Percentiles rank a stretch among this genome's conserved stretches.
phyloP scores from a whole-genome alignment of 208 protist genomes.

The Crithidia thermophila region DNA sequence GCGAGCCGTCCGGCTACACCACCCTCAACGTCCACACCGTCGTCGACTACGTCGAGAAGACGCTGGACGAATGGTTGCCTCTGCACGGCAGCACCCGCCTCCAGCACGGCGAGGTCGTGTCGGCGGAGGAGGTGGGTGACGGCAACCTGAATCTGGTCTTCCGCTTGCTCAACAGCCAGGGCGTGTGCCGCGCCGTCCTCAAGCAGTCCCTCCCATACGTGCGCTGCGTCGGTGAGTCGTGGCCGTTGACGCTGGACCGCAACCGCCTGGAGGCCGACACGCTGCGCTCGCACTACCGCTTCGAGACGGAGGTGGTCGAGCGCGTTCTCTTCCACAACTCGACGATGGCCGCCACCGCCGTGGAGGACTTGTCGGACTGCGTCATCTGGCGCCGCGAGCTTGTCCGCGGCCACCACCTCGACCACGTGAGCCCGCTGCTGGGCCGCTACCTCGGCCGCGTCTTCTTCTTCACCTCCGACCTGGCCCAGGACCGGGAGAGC shows the following conservation, averaged over 20 bases:
- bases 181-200: slow-evolving; percentile 31
- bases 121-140: slow-evolving; percentile 34
- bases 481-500: slow-evolving; percentile 21
- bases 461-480: slow-evolving; percentile 48
- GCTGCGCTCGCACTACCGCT: slow-evolving; percentile 32
- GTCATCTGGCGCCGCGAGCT: slow-evolving; percentile 40
- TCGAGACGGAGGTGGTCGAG: slow-evolving; percentile 23
- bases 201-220: slow-evolving; percentile 43
- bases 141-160: slow-evolving; percentile 48
- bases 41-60: slow-evolving; percentile 29
- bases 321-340: slow-evolving; percentile 37
- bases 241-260: slow-evolving; percentile 40
- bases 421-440: slow-evolving; percentile 32
- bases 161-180: slow-evolving; percentile 25
- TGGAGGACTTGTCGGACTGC: slow-evolving; percentile 41
- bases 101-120: slow-evolving; percentile 15
- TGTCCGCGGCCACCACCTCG: slow-evolving; percentile 26
- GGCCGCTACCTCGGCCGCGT: slow-evolving; percentile 42
- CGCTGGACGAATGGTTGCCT: slow-evolving; percentile 15
- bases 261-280: slow-evolving; percentile 47
- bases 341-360: slow-evolving; percentile 30
- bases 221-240: slow-evolving; percentile 38
- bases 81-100: slow-evolving; percentile 16
- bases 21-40: slow-evolving; percentile 29
- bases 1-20: slow-evolving; percentile 12